A percentile compares a stretch with the other conserved stretches of the same genome.
These are phyloP conservation scores for Sarocladiaceae sp. DNA, from an alignment of 2,329 filamentous ascomycete species.

Conservation along the genomic window DNA sequence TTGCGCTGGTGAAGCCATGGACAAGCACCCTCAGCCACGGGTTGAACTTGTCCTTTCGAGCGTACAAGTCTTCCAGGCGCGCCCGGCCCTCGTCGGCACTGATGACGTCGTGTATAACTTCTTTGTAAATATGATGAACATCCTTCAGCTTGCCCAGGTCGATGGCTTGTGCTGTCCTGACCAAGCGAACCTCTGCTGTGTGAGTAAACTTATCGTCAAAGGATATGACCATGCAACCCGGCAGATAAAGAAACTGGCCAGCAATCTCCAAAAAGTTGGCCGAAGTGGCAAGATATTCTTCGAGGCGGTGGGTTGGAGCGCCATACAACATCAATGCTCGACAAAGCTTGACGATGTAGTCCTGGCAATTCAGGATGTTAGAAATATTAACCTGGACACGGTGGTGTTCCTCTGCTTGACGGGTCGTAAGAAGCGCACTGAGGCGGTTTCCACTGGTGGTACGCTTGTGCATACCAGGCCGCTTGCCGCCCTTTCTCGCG, in stretches of 20 bases:
- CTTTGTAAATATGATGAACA: slow-evolving; percentile 59
- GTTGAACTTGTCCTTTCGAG: slow-evolving; percentile 50
- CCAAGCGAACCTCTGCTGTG: slow-evolving; percentile 63
- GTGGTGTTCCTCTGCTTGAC: slow-evolving; percentile 40
- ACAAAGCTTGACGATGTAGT: slow-evolving; percentile 80
- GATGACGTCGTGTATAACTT: slow-evolving; percentile 58
- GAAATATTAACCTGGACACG: slow-evolving; percentile 51
- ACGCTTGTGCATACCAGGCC: slow-evolving; percentile 27
- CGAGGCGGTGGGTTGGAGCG: slow-evolving; percentile 82
- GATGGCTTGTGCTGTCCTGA: slow-evolving; percentile 53
- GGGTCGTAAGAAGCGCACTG: slow-evolving; percentile 24
- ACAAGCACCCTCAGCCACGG: slow-evolving; percentile 53
- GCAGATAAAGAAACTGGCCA: slow-evolving; percentile 83
- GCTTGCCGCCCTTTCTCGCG: slow-evolving; percentile 13
- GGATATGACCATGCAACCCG: slow-evolving; percentile 88
- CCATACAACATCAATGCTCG: slow-evolving; percentile 82
- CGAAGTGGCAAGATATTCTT: slow-evolving; percentile 85
- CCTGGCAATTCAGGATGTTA: slow-evolving; percentile 70
- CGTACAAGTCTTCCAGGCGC: slow-evolving; percentile 50
- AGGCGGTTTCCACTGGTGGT: slow-evolving; percentile 30
- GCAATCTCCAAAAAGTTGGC: slow-evolving; percentile 80
- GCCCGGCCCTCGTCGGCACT: slow-evolving; percentile 53
- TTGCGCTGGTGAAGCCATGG: slow-evolving; percentile 69
- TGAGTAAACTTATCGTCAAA: slow-evolving; percentile 70
- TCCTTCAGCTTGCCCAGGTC: slow-evolving; percentile 60